Conservation (phyloP, 2,329 filamentous ascomycete genomes). For the Penicillium hordei region DNA sequence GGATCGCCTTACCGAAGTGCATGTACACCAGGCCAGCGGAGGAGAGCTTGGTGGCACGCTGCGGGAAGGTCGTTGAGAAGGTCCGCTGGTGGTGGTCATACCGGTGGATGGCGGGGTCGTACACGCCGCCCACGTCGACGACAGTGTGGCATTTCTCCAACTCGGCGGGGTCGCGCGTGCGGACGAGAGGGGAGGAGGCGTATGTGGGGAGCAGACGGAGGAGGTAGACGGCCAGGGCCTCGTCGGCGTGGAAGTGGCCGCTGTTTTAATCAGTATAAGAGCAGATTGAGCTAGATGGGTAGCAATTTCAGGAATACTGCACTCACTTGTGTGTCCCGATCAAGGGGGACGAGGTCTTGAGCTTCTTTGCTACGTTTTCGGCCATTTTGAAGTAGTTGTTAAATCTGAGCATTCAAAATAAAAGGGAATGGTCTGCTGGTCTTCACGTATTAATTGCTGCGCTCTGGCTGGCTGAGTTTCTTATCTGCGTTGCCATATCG, state of each 20-base stretch:
- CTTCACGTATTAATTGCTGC: conserved; percentile 18
- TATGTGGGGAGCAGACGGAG: conserved; percentile 86
- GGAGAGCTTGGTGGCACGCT: conserved; percentile 81
- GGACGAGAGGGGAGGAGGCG: conserved; percentile 69
- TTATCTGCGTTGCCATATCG: conserved; percentile 23
- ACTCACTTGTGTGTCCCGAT: conserved; percentile 88
- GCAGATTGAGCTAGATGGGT: not conserved
- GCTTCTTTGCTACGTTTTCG: conserved; percentile 71
- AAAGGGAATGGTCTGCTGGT: not conserved
- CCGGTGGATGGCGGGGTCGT: conserved; percentile 72
- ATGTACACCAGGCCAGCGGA: conserved; percentile 93
- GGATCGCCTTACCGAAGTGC: conserved; percentile 86
- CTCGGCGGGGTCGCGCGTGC: conserved; percentile 78
- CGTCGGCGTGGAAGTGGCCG: conserved; percentile 98
- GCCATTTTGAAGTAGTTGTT: conserved; percentile 59
- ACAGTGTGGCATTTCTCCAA: conserved; percentile 88
- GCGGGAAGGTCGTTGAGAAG: conserved; percentile 82
- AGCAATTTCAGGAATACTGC: not conserved
- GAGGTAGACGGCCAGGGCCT: conserved; percentile 95
- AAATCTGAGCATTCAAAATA: conserved; percentile 36
- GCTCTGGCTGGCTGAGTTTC: conserved; percentile 17
- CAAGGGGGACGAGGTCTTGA: conserved; percentile 70
- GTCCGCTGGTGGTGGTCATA: conserved; percentile 98
- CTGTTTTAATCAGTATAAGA: conserved; percentile 33
- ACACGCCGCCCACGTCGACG: conserved; percentile 95